These are phyloP conservation scores for Geranomyces michiganensis DNA, from an alignment of 192 early-diverging fungal species.

Conservation along the genomic window DNA sequence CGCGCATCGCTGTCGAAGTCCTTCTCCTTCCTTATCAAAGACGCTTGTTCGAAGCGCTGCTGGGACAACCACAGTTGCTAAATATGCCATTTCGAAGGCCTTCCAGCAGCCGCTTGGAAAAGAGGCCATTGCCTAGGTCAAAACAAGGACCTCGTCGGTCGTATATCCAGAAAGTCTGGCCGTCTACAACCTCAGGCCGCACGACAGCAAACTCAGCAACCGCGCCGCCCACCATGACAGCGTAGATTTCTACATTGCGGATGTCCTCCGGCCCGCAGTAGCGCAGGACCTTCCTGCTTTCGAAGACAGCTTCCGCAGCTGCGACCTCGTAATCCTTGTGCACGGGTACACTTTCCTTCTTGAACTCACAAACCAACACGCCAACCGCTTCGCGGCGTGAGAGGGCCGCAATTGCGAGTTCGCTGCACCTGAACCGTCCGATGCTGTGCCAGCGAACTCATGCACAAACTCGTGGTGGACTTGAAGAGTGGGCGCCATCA, in stretches of 20 bases:
- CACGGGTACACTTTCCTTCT: not conserved
- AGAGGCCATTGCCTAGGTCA: not conserved
- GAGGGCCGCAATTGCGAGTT: not conserved
- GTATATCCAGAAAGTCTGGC: not conserved
- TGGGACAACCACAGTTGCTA: not conserved
- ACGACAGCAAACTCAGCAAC: not conserved
- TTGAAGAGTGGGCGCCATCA: not conserved
- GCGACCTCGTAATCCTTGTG: constrained; percentile 1
- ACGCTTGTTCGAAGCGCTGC: constrained; percentile 2
- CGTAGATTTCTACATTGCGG: not conserved
- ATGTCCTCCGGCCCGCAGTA: no score
- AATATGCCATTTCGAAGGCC: not conserved
- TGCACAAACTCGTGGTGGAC: constrained; percentile 6
- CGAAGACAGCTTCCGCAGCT: not conserved
- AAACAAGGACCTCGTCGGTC: not conserved
- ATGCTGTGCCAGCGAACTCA: not conserved
- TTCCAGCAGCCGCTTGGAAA: constrained; percentile 4
- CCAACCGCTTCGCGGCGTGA: constrained; percentile 1
- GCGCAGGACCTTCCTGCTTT: not conserved
- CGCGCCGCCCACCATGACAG: not conserved
- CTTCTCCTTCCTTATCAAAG: no score
- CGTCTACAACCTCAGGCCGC: not conserved
- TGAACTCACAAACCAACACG: not conserved
- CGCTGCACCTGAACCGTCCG: not conserved
- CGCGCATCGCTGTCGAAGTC: no score